Base-by-base conservation (phyloP, 768 basidiomycete species). In the Naganishia randhawae region DNA sequence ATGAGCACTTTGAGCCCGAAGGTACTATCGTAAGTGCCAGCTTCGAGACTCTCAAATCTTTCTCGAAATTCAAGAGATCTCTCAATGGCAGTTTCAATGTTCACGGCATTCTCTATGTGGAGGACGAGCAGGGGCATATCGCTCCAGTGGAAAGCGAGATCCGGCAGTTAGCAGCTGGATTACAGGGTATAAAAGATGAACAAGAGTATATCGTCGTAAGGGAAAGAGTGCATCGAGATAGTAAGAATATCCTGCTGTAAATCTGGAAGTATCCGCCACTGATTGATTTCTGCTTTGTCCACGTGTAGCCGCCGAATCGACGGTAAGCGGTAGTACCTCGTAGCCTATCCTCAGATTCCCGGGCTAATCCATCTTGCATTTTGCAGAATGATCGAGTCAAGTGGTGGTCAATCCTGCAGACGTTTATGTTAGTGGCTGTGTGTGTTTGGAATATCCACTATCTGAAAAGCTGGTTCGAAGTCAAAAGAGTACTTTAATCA, bases 371-470 rank as follows among this genome's bases (percentile, higher is more conserved):
- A 1, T 29, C 42, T 17, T 53, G 13, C 33, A 10, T 16, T 33
- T 1, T 13, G 31, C 72, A 73, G 70, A 98, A 98, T 78, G 85
- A 89, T 42, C 87, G 96, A 42, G 95, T 99, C 63, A 98, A 97
- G 82, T 98, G 92, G 92, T 99, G 96, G 96, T 94, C 92, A 2
- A 88, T 99, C 69, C 78, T 92, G 8, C 96, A 99, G 80, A 85
- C 89, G 4, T 77, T 90, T 45, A 89, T 98, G 25, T 82, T 98
- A 66, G 89, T 97, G 76, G 83, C 86, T 2, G 89, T 96, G 0
- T 94, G 96, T 65, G 94, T 86, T 50, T 98, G 94, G 94, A 96
- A 99, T 81, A 86, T 99, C 67, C 96, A 93, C 81, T 97, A 97
- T 82, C 84, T 99, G 62, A 94, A 97, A 85, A 89, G 89, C 19